phyloP scores from a whole-genome alignment of 148 eudicot species.

The Cornus kousa region DNA sequence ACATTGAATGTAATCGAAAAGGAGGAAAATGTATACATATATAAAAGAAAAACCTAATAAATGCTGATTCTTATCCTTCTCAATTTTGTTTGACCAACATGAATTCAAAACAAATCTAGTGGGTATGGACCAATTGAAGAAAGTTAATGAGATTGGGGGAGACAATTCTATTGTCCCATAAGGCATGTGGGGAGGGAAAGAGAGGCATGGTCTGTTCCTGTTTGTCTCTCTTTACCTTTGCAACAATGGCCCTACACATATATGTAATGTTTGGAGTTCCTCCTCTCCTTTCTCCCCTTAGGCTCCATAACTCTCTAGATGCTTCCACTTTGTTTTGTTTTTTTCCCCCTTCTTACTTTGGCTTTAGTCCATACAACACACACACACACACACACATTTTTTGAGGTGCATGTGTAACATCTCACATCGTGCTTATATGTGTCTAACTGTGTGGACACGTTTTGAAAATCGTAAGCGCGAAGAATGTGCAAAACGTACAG shows the following conservation, averaged over 20 bases:
- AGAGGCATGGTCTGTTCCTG: constrained; percentile 35
- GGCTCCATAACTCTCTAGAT: neutral
- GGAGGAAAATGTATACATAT: too few relatives aligned
- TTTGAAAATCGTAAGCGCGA: too few relatives aligned
- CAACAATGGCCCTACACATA: constrained; percentile 23
- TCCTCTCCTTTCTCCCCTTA: neutral
- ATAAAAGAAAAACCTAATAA: too few relatives aligned
- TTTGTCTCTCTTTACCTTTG: constrained; percentile 25
- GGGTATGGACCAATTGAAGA: constrained; percentile 26
- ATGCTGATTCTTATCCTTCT: neutral
- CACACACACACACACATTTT: neutral
- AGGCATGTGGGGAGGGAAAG: constrained; percentile 30
- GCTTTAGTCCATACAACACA: neutral
- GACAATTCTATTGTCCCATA: constrained; percentile 10
- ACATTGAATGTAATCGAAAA: too few relatives aligned
- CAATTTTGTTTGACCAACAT: neutral
- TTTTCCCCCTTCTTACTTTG: neutral
- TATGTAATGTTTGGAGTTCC: constrained; percentile 1
- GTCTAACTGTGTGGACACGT: too few relatives aligned
- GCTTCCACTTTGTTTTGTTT: neutral
- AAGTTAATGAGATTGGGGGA: constrained; percentile 17
- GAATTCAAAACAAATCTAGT: constrained; percentile 17
- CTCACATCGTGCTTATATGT: too few relatives aligned
- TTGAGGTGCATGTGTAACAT: too few relatives aligned
- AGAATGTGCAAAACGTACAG: too few relatives aligned